These are phyloP conservation scores for Rugosomyces carneus DNA, from an alignment of 1,284 basidiomycete species.

Conservation along the genomic window DNA sequence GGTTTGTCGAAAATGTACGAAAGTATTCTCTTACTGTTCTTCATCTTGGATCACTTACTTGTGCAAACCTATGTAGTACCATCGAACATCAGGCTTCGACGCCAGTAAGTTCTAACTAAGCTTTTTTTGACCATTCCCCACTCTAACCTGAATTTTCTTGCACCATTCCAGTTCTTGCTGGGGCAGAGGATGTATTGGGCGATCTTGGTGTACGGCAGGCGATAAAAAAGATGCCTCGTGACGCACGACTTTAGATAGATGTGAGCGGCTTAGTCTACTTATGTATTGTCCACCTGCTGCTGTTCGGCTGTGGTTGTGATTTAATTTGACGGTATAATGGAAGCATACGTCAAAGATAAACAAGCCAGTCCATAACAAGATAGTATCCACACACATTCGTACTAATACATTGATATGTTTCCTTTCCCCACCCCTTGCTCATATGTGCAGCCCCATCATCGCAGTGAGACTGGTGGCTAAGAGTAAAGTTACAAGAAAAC, in stretches of 20 bases:
- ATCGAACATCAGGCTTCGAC: constrained; percentile 46
- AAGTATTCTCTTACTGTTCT: not conserved
- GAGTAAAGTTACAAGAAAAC: no score
- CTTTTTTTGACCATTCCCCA: no score
- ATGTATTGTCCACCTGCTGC: no score
- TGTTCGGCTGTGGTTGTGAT: no score
- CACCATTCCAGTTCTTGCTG: constrained; percentile 48
- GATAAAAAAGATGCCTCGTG: constrained; percentile 57
- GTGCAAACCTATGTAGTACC: constrained; percentile 30
- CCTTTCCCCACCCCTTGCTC: not conserved
- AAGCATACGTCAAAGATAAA: no score
- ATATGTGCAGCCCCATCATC: not conserved
- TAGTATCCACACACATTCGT: not conserved
- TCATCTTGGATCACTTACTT: constrained; percentile 4
- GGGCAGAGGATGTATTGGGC: constrained; percentile 60
- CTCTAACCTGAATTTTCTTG: no score
- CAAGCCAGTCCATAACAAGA: no score
- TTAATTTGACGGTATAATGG: no score
- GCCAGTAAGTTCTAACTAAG: no score
- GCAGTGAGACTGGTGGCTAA: not conserved
- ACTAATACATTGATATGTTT: not conserved
- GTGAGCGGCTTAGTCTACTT: no score
- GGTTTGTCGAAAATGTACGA: constrained; percentile 52
- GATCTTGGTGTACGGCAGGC: constrained; percentile 66
- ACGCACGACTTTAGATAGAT: constrained; percentile 37